These are phyloP conservation scores for Mycena polygramma DNA, from an alignment of 768 basidiomycete species.

Conservation along the genomic window DNA sequence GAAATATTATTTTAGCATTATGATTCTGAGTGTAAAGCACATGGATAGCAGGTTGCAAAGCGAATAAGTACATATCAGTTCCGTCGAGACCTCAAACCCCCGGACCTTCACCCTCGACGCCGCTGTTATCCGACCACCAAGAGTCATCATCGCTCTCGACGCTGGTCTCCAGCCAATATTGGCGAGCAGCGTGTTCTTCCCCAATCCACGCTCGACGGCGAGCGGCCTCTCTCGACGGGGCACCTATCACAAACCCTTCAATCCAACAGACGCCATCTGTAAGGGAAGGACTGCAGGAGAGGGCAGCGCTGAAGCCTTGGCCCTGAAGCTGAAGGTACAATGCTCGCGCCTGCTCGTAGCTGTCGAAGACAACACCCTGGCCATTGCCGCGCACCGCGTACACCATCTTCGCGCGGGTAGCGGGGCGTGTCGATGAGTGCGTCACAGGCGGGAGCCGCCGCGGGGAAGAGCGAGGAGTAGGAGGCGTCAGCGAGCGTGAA, in stretches of 20 bases:
- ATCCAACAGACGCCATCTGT: not conserved
- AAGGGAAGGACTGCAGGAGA: not conserved
- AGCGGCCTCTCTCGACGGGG: not conserved
- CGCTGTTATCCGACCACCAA: too few species aligned
- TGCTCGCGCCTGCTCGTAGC: not conserved
- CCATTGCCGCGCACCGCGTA: slow-evolving; percentile 5
- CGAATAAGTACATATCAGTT: too few species aligned
- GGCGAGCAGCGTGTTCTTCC: not conserved
- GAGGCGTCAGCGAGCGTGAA: too few species aligned
- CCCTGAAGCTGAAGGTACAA: not conserved
- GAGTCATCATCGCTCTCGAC: too few species aligned
- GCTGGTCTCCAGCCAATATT: too few species aligned
- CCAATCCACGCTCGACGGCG: slow-evolving; percentile 1
- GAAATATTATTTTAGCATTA: too few species aligned
- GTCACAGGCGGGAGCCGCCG: not conserved
- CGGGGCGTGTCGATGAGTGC: not conserved
- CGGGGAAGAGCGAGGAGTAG: not conserved
- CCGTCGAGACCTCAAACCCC: too few species aligned
- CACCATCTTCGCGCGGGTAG: not conserved
- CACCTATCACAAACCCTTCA: not conserved
- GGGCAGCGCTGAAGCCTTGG: not conserved
- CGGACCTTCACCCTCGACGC: too few species aligned
- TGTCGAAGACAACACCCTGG: slow-evolving; percentile 6
- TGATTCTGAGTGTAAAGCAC: too few species aligned
- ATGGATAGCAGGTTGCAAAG: too few species aligned